phyloP scores from a whole-genome alignment of 208 protist genomes.

The Acanthamoeba royreba region DNA sequence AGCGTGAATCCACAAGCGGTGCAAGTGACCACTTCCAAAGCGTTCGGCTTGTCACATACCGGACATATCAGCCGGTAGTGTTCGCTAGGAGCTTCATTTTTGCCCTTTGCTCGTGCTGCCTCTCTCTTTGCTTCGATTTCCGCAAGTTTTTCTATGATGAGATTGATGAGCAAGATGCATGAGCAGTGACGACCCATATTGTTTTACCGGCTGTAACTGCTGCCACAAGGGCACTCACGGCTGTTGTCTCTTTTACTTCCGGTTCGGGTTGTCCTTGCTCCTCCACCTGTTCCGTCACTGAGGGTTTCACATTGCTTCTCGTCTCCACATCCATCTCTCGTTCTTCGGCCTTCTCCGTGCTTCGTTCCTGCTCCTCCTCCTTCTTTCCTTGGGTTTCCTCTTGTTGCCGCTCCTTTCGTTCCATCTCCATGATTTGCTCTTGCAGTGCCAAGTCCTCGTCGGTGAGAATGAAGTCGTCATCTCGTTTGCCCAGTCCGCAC shows the following conservation, averaged over 20 bases:
- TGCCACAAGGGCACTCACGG: not conserved
- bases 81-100: not conserved
- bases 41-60: not conserved
- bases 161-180: not conserved
- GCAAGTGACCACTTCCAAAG: not conserved
- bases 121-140: not conserved
- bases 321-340: too few species aligned
- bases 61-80: not conserved
- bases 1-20: not conserved
- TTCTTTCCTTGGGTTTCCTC: not conserved
- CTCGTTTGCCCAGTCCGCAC: not conserved
- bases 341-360: not conserved
- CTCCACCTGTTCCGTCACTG: too few species aligned
- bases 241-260: not conserved
- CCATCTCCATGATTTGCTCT: not conserved
- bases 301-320: too few species aligned
- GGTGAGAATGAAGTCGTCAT: not conserved
- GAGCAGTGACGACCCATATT: not conserved
- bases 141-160: not conserved
- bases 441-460: not conserved
- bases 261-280: too few species aligned
- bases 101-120: not conserved
- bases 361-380: not conserved
- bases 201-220: not conserved
- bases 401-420: not conserved